Conservation (phyloP, 2,329 filamentous ascomycete species). For the Rutstroemia sydowiana region DNA sequence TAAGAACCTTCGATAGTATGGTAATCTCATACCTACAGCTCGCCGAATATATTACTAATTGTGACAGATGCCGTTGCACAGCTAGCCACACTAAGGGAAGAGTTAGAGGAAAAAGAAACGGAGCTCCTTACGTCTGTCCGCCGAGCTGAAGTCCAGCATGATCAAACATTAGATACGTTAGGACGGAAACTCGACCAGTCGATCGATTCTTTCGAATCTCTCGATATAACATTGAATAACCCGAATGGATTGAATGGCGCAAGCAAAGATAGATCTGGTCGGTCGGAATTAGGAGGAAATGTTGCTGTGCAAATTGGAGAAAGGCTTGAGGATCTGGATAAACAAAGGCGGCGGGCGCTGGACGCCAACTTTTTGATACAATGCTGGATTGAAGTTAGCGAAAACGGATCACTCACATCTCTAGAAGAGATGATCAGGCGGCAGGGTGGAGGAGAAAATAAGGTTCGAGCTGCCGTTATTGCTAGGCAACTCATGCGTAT, state of each 20-base stretch:
- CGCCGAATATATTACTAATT: neutral
- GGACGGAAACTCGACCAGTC: constrained; percentile 87
- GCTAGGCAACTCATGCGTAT: constrained; percentile 90
- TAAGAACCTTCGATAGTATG: constrained; percentile 82
- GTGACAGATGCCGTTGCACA: constrained; percentile 55
- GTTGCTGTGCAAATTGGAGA: constrained; percentile 93
- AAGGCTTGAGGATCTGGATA: constrained; percentile 85
- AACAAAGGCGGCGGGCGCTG: constrained; percentile 79
- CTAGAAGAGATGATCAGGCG: constrained; percentile 75
- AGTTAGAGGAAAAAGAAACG: constrained; percentile 83
- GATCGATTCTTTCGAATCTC: constrained; percentile 82
- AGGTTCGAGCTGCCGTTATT: constrained; percentile 89
- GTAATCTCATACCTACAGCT: neutral
- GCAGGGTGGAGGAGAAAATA: constrained; percentile 80
- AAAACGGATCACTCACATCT: constrained; percentile 77
- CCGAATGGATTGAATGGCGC: constrained; percentile 38
- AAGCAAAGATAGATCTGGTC: constrained; percentile 39
- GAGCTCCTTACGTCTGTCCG: constrained; percentile 85
- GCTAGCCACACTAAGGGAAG: constrained; percentile 65
- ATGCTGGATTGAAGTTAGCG: constrained; percentile 94
- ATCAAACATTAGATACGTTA: constrained; percentile 80
- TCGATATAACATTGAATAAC: constrained; percentile 76
- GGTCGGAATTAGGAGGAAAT: constrained; percentile 62
- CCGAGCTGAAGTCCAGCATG: constrained; percentile 84
- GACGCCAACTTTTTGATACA: constrained; percentile 94